phyloP scores from a whole-genome alignment of 306 rosid species.

The Abrus precatorius region DNA sequence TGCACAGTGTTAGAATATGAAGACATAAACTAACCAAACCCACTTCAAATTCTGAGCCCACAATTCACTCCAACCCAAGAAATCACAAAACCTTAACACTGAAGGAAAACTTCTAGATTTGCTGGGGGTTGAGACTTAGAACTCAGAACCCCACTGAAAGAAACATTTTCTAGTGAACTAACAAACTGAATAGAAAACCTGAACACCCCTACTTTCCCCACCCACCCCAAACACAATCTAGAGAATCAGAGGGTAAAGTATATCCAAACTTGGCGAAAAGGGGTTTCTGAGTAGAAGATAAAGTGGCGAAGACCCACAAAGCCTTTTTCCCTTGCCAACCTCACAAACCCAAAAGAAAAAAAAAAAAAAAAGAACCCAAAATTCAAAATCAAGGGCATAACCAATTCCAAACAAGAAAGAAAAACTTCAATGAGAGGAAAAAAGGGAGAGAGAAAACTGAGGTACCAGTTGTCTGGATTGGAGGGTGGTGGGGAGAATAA shows the following conservation, averaged over 20 bases:
- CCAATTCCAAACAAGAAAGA: constrained; percentile 16
- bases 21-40: constrained; percentile 15
- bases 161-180: neutral
- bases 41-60: constrained; percentile 2
- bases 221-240: neutral
- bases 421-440: neutral
- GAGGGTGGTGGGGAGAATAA: constrained; percentile 69
- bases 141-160: neutral
- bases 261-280: constrained; percentile 26
- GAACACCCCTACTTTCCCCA: constrained; percentile 17
- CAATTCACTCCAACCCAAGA: constrained; percentile 2
- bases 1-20: neutral
- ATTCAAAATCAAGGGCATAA: constrained; percentile 11
- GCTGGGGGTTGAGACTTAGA: neutral
- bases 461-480: constrained; percentile 83
- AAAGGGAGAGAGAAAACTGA: constrained; percentile 24
- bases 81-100: constrained; percentile 33
- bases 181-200: too few species aligned
- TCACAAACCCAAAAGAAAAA: constrained; percentile 14
- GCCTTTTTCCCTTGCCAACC: neutral
- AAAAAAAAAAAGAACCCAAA: neutral
- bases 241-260: neutral
- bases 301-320: constrained; percentile 31
- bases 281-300: neutral
- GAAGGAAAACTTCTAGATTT: neutral